phyloP scores from a whole-genome alignment of 2,329 filamentous ascomycete genomes.

The Aspergillus unguis region DNA sequence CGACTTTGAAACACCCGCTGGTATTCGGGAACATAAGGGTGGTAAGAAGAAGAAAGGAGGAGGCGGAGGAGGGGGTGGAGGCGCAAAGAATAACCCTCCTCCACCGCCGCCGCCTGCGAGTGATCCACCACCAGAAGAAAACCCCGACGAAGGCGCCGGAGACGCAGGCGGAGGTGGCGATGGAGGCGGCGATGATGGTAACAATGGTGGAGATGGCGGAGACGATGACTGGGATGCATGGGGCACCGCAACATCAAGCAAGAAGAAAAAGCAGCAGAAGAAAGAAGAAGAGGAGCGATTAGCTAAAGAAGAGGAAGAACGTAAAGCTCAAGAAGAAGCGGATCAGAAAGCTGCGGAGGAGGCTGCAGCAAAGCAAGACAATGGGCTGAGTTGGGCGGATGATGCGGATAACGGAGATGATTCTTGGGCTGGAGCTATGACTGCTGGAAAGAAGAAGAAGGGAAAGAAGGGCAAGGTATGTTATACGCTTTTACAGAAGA shows the following conservation, averaged over 20 bases:
- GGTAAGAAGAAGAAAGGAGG: slow-evolving; percentile 30
- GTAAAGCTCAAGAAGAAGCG: slow-evolving; percentile 33
- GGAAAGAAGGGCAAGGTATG: slow-evolving; percentile 53
- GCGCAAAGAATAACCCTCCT: slow-evolving; percentile 9
- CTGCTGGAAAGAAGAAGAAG: slow-evolving; percentile 57
- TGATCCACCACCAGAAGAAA: slow-evolving; percentile 11
- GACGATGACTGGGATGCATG: slow-evolving; percentile 41
- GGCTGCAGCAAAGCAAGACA: slow-evolving; percentile 27
- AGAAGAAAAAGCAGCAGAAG: slow-evolving; percentile 35
- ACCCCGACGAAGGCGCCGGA: slow-evolving; percentile 25
- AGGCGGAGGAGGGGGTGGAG: slow-evolving; percentile 4
- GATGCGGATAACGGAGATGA: slow-evolving; percentile 47
- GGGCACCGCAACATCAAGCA: slow-evolving; percentile 32
- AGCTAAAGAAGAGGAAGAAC: slow-evolving; percentile 25
- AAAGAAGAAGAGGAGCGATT: slow-evolving; percentile 29
- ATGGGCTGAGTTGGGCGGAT: slow-evolving; percentile 46
- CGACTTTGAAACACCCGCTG: slow-evolving; percentile 24
- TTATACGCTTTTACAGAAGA: background rate
- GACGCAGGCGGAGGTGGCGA: slow-evolving; percentile 38
- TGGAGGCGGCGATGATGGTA: slow-evolving; percentile 33
- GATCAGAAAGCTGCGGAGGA: slow-evolving; percentile 26
- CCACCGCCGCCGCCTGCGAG: slow-evolving; percentile 4
- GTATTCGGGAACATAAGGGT: slow-evolving; percentile 32
- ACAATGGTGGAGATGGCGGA: slow-evolving; percentile 33
- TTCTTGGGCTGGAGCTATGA: slow-evolving; percentile 50